A percentile compares a stretch with the other conserved stretches of the same genome.
Conservation (phyloP, 768 basidiomycete genomes). For the Phlebiopsis gigantea region DNA sequence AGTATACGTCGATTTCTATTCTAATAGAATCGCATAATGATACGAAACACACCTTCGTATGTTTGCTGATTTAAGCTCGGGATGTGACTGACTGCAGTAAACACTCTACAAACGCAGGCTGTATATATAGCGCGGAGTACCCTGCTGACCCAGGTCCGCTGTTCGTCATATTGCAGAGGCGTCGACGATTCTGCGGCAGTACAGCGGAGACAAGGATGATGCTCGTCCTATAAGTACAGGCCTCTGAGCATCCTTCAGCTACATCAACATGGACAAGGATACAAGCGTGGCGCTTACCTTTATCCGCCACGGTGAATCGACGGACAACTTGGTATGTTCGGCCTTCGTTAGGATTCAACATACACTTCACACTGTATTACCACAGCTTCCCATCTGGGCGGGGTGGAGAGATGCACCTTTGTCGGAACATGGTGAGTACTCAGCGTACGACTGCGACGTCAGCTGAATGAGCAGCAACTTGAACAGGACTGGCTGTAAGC, state of each 20-base stretch:
- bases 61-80: too few species aligned
- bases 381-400: slow-evolving; percentile 55
- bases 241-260: background rate
- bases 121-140: too few species aligned
- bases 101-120: too few species aligned
- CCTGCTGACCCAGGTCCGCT: too few species aligned
- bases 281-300: slow-evolving; percentile 1
- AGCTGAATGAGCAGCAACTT: slow-evolving; percentile 29
- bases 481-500: slow-evolving; percentile 23
- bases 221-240: background rate
- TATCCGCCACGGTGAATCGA: slow-evolving; percentile 72
- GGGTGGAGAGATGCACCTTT: slow-evolving; percentile 71
- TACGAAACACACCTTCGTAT: too few species aligned
- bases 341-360: background rate
- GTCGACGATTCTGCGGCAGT: background rate
- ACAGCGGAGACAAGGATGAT: background rate
- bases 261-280: background rate
- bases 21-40: too few species aligned
- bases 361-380: background rate
- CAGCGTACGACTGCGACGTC: slow-evolving; percentile 24
- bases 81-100: too few species aligned
- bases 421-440: slow-evolving; percentile 60
- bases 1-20: too few species aligned
- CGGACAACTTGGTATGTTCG: slow-evolving; percentile 59
- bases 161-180: too few species aligned